A percentile compares a stretch with the other conserved stretches of the same genome.
phyloP scores from a whole-genome alignment of 495 filamentous ascomycete genomes.

The Hypomontagnella monticulosa region DNA sequence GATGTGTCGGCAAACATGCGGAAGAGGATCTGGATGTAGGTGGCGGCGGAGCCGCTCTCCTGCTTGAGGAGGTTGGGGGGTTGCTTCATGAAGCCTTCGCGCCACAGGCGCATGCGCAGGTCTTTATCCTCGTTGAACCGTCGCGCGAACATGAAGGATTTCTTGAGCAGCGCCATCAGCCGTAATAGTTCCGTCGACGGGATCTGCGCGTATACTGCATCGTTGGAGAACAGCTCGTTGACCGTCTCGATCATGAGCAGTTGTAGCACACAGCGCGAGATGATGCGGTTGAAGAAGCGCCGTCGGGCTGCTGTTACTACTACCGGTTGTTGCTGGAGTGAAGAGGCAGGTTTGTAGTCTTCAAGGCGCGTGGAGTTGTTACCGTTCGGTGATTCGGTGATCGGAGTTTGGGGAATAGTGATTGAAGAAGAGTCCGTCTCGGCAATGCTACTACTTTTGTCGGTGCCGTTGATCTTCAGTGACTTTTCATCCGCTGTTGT shows the following conservation, averaged over 20 bases:
- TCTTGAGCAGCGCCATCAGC: slow-evolving; percentile 92
- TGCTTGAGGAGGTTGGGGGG: slow-evolving; percentile 99
- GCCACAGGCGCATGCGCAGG: slow-evolving; percentile 90
- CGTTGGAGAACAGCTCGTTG: slow-evolving; percentile 97
- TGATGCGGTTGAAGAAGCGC: slow-evolving; percentile 99
- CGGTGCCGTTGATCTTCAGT: slow-evolving; percentile 70
- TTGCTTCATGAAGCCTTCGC: slow-evolving; percentile 99
- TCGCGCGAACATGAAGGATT: slow-evolving; percentile 93
- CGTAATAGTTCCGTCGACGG: slow-evolving; percentile 87
- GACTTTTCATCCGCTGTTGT: slow-evolving; percentile 61
- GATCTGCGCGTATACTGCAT: slow-evolving; percentile 92
- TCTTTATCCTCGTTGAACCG: slow-evolving; percentile 98
- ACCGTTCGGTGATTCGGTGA: slow-evolving; percentile 46
- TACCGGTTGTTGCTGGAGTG: slow-evolving; percentile 83
- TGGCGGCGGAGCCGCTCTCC: slow-evolving; percentile 89
- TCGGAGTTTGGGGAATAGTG: slow-evolving; percentile 23
- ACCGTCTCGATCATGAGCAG: slow-evolving; percentile 99
- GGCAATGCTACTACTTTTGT: slow-evolving; percentile 47
- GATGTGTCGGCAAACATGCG: slow-evolving; percentile 95
- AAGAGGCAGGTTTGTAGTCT: slow-evolving; percentile 82
- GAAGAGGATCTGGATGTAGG: slow-evolving; percentile 92
- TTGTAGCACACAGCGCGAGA: slow-evolving; percentile 97
- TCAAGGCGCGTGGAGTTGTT: slow-evolving; percentile 68
- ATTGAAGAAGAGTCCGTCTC: slow-evolving; percentile 39
- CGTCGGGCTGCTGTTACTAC: slow-evolving; percentile 91